Evolutionary conservation across 1,284 basidiomycete species (phyloP), one percentile per base, ranked within the genome.

Genomic region (Psilocybe mexicana): DNA sequence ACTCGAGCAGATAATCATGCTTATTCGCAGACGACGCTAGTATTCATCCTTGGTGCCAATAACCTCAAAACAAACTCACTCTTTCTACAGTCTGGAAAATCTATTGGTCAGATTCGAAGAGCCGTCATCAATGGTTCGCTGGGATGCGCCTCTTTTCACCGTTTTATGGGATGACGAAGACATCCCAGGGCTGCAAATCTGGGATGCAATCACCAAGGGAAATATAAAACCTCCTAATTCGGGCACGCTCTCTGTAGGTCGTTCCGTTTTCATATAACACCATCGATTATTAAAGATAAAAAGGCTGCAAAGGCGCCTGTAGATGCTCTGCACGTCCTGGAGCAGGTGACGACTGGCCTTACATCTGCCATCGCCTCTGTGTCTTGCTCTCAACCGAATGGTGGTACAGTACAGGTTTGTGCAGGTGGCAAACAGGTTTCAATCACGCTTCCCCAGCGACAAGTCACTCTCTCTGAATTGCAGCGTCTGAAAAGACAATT

Each of bases 81-180:
- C 33, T 33, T 49, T 28, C 47, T 46, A 24, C 69, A 96, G 94
- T 1, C 81, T 98, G 40, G 92, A 96, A 26, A 96, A 96, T 71
- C 83, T 99, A 2, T 76, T 97, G 11, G 82, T 88, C 70, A 85
- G 96, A 40, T 98, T 88, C 66, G 96, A 99, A 76, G 96, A 98
- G 71, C 96, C 96, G 0, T 95, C 92, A 0, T 95, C 94, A 0
- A 96, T 96, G 89, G 94, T 93, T 10, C 85, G 96, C 45, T 99
- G 96, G 96, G 96, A 99, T 73, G 91, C 94, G 0, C 96, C 96
- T 0, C 81, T 98, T 33, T 92, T 98, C 71, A 93, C 92, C 1
- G 75, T 98, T 0, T 76, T 87, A 2, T 92, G 88, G 85, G 81
- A 84, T 35, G 92, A 95, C 61, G 77, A 81, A 26, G 78, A 83